Conservation (phyloP, 225 moss, liverwort and hornwort genomes). For the Sphagnum tenellum region DNA sequence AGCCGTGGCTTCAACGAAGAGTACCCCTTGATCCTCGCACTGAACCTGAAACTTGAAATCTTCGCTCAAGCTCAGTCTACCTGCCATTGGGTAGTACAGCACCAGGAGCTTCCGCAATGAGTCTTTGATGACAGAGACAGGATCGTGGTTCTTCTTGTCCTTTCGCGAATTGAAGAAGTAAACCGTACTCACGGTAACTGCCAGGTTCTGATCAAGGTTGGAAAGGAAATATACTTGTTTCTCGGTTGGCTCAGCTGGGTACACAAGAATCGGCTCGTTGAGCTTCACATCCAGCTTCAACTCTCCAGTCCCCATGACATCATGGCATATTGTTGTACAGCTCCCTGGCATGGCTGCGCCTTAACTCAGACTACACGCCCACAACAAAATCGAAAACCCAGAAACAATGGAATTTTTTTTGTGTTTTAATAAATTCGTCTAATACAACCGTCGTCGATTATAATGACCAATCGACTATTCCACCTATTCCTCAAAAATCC, state of each 20-base stretch:
- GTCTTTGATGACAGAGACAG: slow-evolving; percentile 13
- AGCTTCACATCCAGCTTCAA: slow-evolving; percentile 4
- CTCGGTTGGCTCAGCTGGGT: slow-evolving; percentile 14
- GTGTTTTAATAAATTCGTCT: too few relatives aligned
- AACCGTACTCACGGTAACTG: slow-evolving; percentile 20
- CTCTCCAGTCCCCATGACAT: too few relatives aligned
- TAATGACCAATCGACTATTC: too few relatives aligned
- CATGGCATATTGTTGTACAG: too few relatives aligned
- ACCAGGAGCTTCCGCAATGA: slow-evolving; percentile 23
- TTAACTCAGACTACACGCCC: too few relatives aligned
- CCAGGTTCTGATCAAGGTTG: slow-evolving; percentile 38
- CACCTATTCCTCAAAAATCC: too few relatives aligned
- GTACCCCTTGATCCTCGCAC: slow-evolving; percentile 30
- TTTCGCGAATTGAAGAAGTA: slow-evolving; percentile 10
- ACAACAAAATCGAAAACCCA: too few relatives aligned
- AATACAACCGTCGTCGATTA: too few relatives aligned
- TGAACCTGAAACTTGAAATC: slow-evolving; percentile 27
- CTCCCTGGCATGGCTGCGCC: too few relatives aligned
- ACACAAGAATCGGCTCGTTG: slow-evolving; percentile 13
- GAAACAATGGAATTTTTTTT: too few relatives aligned
- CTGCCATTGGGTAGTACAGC: slow-evolving; percentile 27
- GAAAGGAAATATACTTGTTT: slow-evolving; percentile 14
- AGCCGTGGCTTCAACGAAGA: slow-evolving; percentile 30
- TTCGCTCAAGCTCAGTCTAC: slow-evolving; percentile 24
- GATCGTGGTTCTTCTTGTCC: slow-evolving; percentile 10